These are phyloP conservation scores for Dendrocalamus sinicus DNA, from an alignment of 176 grass and related monocot species.

Conservation along the genomic window DNA sequence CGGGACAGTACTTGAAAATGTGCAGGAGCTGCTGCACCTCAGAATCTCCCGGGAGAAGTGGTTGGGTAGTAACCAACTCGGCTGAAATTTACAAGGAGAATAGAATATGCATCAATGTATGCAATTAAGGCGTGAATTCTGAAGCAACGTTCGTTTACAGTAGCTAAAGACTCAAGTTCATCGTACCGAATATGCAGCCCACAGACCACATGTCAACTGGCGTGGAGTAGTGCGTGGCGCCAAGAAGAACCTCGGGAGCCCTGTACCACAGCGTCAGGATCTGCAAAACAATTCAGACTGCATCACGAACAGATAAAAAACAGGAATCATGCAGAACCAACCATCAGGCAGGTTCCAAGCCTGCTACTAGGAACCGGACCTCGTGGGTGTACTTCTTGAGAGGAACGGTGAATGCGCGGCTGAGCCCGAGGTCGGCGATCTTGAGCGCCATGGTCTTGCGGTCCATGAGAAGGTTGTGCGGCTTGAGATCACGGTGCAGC, in stretches of 20 bases:
- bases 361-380: slow-evolving; percentile 41
- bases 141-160: not conserved
- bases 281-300: slow-evolving; percentile 42
- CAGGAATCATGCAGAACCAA: not conserved
- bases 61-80: slow-evolving; percentile 73
- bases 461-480: slow-evolving; percentile 98
- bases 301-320: not conserved
- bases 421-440: slow-evolving; percentile 95
- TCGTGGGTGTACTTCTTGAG: slow-evolving; percentile 98
- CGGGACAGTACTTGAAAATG: slow-evolving; percentile 79
- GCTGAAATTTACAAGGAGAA: slow-evolving; percentile 55
- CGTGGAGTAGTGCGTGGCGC: slow-evolving; percentile 85
- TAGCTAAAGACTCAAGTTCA: not conserved
- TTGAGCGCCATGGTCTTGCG: slow-evolving; percentile 90
- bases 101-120: not conserved
- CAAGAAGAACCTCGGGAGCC: slow-evolving; percentile 92
- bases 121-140: not conserved
- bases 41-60: slow-evolving; percentile 83
- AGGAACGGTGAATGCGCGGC: slow-evolving; percentile 77
- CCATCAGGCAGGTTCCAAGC: not conserved
- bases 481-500: slow-evolving; percentile 92
- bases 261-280: slow-evolving; percentile 98
- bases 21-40: slow-evolving; percentile 95
- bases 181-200: slow-evolving; percentile 90
- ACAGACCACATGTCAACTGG: slow-evolving; percentile 97